Evolutionary conservation across 768 basidiomycete genomes (phyloP), one percentile per base, ranked within the genome.

Genomic region (Russula vinacea): DNA sequence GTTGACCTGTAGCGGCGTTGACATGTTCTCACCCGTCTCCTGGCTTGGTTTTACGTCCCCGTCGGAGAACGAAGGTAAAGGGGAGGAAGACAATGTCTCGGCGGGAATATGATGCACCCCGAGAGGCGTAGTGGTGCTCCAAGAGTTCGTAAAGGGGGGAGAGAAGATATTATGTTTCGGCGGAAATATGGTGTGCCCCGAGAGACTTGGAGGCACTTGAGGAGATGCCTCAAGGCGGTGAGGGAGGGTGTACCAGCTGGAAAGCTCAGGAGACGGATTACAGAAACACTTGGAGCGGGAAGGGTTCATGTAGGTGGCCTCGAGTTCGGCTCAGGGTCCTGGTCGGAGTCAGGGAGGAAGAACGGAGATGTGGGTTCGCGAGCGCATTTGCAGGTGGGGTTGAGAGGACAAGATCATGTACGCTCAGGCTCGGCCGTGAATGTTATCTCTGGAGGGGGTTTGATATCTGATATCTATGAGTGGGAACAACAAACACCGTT

Each of bases 381-480:
- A 2, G 14, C 5, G 22, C 13, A 49, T 10, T 50, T 26, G 24
- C 24, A 24, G 24, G 24, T 50, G 14, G 49, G 10, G 14, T 26
- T 29, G 26, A 29, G 49, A 50, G 3, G 24, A 16, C 29, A 14
- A 29, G 49, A 50, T 16, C 26, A 16, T 50, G 26, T 14, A 3
- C 49, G 49, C 24, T 26, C 26, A 8, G 22, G 17, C 26, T 29
- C 13, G 26, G 16, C 14, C 24, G 49, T 26, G 24, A 50, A 50
- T 17, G 49, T 29, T 47, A 24, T 22, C 45, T 47, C 24, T 29
- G 49, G 49, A 16, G 16, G 14, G 22, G 4, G 10, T n/a, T 50
- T 50, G 49, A 17, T 50, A 50, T 50, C 49, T 50, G 49, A 17
- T 50, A 50, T 50, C 49, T 29, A 50, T 17, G 40, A 50, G 49